Base-by-base conservation (phyloP, 2,329 filamentous ascomycete genomes). In the Clonostachys rhizophaga region DNA sequence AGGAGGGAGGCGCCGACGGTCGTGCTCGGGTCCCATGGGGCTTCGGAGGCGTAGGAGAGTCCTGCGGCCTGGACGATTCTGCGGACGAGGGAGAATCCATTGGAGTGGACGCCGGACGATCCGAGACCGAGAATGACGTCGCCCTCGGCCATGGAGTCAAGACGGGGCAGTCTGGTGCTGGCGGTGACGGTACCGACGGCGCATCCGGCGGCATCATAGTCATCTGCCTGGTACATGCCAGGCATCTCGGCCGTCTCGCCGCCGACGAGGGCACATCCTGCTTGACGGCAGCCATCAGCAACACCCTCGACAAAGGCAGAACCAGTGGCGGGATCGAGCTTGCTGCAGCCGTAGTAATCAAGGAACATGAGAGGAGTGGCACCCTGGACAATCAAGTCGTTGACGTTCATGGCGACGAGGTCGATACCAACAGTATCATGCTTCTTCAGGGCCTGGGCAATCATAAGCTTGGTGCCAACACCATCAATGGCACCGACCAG, bases 221-320 rank as follows among this genome's bases (percentile, higher is more conserved):
- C 89, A 44, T 90, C 88, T 46, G 81, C 83, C 53, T 85, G 77
- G 71, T 96, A 96, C 75, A 97, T 89, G 47, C 91, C 91, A 0
- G 92, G 92, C 94, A 99, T 97, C 70, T 99, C 94, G 7, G 94
- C 94, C 1, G 94, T 99, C 70, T 99, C 94, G 41, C 94, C 94
- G 37, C 94, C 94, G n/a, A 97, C 88, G 4, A 99, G 79, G 14
- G 91, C 91, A 61, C 92, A 96, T 41, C 86, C 86, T 1, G 92
- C 83, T 60, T 91, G 81, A 50, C 83, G 82, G 69, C 94, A 99
- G 43, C 94, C 94, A 33, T 85, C 79, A 3, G 91, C 91, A 4
- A 99, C 91, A 52, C 94, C 91, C 60, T 90, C 82, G 39, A 99
- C 88, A 61, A 99, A 97, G n/a, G 83, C 78, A 11, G 87, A 84